Base-by-base conservation (phyloP, 106 monocot species). In the Dendrobium officinale region DNA sequence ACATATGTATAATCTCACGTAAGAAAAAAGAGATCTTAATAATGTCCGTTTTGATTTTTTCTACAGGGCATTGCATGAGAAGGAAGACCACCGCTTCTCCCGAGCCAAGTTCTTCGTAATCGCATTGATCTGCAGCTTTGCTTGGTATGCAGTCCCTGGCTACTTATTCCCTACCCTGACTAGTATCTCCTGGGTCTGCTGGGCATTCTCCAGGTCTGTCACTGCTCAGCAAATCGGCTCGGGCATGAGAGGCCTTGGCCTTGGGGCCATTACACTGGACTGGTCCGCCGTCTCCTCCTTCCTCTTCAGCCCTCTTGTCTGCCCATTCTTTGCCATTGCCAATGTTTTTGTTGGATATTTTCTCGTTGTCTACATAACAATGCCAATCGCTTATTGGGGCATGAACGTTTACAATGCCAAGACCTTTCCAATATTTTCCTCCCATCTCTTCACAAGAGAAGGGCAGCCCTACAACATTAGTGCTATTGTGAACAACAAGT, bases 141-240 rank as follows among this genome's bases (percentile, higher is more conserved):
- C 81, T n/a, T 96, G 94, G 93, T 96, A 96, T 26, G 81, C 79
- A 13, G 79, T 96, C 42, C 96, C 96, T 0, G 92, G 93, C 9
- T 96, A 89, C 86, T 87, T 96, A 67, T 96, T 96, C 85, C 85
- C 87, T 0, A 89, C 96, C 13, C 81, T 96, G 24, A 90, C 96
- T 6, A 90, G 79, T 89, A 81, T 96, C 80, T 94, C 96, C 6
- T 90, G 85, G 87, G 75, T 96, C 37, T 96, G 96, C 83, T 94
- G 90, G 93, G 81, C 72, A 3, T 96, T 93, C 85, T 86, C 93
- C 55, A 88, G 89, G 33, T 94, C 93, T 0, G 93, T 96, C 75
- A 93, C 90, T 9, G 96, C 93, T 49, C 96, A 96, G 75, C 96
- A 96, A 85, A 84, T 96, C 4, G 96, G 94, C 1, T 97, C 96